A percentile compares a stretch with the other conserved stretches of the same genome.
phyloP scores from a whole-genome alignment of 768 basidiomycete genomes.

The Hypholoma sublateritium region DNA sequence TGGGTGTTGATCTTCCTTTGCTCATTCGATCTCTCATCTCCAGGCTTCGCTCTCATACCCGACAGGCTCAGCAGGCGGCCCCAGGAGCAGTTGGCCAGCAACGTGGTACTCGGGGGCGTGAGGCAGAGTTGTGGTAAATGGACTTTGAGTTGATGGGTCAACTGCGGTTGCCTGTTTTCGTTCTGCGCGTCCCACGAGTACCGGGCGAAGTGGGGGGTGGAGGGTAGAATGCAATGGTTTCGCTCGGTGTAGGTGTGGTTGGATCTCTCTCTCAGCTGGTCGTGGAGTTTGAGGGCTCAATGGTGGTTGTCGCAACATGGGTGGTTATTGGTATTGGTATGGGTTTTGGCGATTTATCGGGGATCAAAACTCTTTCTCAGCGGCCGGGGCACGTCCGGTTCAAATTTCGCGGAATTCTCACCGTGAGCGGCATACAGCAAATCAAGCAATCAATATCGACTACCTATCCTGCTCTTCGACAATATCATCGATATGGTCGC shows the following conservation, averaged over 20 bases:
- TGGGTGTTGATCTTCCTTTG: slow-evolving; percentile 14
- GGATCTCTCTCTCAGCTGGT: slow-evolving; percentile 18
- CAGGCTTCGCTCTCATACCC: slow-evolving; percentile 87
- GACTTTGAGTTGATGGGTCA: slow-evolving; percentile 15
- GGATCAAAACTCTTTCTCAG: slow-evolving; percentile 27
- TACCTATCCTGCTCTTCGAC: slow-evolving; percentile 14
- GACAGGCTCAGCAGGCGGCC: slow-evolving; percentile 69
- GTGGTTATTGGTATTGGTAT: slow-evolving; percentile 12
- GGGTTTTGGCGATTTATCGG: no score
- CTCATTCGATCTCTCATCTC: slow-evolving; percentile 14
- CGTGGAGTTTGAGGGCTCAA: slow-evolving; percentile 16
- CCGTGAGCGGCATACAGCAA: slow-evolving; percentile 7
- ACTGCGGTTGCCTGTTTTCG: slow-evolving; percentile 24
- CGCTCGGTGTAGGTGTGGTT: slow-evolving; percentile 37
- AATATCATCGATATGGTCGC: slow-evolving; percentile 22
- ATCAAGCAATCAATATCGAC: slow-evolving; percentile 27
- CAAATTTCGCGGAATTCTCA: slow-evolving; percentile 12
- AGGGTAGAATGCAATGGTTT: slow-evolving; percentile 41
- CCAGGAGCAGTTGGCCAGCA: slow-evolving; percentile 50
- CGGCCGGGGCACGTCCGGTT: slow-evolving; percentile 45
- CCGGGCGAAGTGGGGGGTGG: slow-evolving; percentile 47
- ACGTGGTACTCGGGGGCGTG: slow-evolving; percentile 44
- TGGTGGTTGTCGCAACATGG: slow-evolving; percentile 11
- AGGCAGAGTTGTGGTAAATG: slow-evolving; percentile 58
- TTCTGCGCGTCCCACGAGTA: slow-evolving; percentile 45